A percentile compares a stretch with the other conserved stretches of the same genome.
These are phyloP conservation scores for Paspalum vaginatum DNA, from an alignment of 176 grass and related monocot species.

Conservation along the genomic window DNA sequence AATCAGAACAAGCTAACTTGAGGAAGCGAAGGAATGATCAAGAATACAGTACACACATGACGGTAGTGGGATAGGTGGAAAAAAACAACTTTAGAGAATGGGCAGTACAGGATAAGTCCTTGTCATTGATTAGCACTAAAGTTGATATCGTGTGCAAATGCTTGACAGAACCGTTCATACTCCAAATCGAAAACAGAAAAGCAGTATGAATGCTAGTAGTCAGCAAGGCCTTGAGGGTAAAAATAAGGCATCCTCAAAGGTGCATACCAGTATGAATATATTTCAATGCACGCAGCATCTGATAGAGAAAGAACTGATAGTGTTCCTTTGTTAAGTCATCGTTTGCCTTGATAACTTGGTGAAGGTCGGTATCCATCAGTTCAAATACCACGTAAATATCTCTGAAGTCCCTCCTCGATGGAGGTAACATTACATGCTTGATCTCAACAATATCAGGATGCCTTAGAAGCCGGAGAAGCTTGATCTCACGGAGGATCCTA, in stretches of 20 bases:
- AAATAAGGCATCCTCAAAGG: not conserved
- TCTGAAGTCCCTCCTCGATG: slow-evolving; percentile 79
- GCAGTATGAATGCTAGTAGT: slow-evolving; percentile 4
- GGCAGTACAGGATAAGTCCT: not conserved
- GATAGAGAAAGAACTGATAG: slow-evolving; percentile 93
- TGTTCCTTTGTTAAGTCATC: slow-evolving; percentile 97
- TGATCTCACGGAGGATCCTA: slow-evolving; percentile 92
- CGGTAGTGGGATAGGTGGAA: slow-evolving; percentile 7
- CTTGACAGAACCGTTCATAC: slow-evolving; percentile 15
- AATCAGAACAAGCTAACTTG: slow-evolving; percentile 16
- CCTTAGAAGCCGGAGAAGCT: slow-evolving; percentile 77
- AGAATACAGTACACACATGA: slow-evolving; percentile 4
- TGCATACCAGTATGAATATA: slow-evolving; percentile 89
- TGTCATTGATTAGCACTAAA: slow-evolving; percentile 13
- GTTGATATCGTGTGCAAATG: slow-evolving; percentile 13
- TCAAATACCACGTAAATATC: slow-evolving; percentile 97
- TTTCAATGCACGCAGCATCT: slow-evolving; percentile 92
- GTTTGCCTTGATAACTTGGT: slow-evolving; percentile 98
- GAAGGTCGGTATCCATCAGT: slow-evolving; percentile 93
- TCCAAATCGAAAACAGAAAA: not conserved
- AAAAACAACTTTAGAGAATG: not conserved
- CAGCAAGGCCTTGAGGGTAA: not conserved
- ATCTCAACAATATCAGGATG: slow-evolving; percentile 98
- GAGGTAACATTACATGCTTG: slow-evolving; percentile 91
- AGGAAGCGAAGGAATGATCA: not conserved